phyloP scores from a whole-genome alignment of 345 rosid species.

The Hevea brasiliensis region DNA sequence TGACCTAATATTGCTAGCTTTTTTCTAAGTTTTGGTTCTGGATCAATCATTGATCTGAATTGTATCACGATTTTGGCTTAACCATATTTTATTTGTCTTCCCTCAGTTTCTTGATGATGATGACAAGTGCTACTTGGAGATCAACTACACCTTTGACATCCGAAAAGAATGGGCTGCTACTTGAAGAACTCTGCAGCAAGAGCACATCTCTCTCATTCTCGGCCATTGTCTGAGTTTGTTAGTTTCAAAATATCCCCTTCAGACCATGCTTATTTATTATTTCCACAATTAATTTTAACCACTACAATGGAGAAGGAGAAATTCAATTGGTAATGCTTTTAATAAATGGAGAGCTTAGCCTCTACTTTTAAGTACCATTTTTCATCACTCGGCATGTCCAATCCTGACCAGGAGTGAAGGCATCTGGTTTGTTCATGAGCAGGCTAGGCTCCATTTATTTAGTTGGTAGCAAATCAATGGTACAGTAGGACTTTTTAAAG shows the following conservation, averaged over 20 bases:
- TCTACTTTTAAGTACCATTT: background rate
- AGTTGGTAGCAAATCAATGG: background rate
- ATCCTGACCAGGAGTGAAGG: background rate
- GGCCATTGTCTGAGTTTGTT: constrained; percentile 4
- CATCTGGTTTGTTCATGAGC: background rate
- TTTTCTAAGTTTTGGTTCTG: too few species aligned
- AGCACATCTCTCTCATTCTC: background rate
- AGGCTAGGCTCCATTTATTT: constrained; percentile 9
- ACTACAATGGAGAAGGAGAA: constrained; percentile 4
- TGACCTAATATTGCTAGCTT: background rate
- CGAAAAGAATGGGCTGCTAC: constrained; percentile 63
- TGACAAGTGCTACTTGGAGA: constrained; percentile 74
- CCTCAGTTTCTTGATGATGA: constrained; percentile 74
- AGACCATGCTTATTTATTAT: constrained; percentile 13
- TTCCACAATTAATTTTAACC: background rate
- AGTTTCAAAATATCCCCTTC: background rate
- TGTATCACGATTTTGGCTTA: background rate
- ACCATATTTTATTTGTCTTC: background rate
- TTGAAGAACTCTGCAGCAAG: constrained; percentile 13
- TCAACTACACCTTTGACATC: constrained; percentile 69
- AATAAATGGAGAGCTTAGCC: constrained; percentile 22
- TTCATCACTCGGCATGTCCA: background rate
- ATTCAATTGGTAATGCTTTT: constrained; percentile 5
- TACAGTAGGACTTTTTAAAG: background rate
- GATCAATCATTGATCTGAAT: too few species aligned